A percentile compares a stretch with the other conserved stretches of the same genome.
These are phyloP conservation scores for Solanum arcanum DNA, from an alignment of 257 asterid genomes.

Conservation along the genomic window DNA sequence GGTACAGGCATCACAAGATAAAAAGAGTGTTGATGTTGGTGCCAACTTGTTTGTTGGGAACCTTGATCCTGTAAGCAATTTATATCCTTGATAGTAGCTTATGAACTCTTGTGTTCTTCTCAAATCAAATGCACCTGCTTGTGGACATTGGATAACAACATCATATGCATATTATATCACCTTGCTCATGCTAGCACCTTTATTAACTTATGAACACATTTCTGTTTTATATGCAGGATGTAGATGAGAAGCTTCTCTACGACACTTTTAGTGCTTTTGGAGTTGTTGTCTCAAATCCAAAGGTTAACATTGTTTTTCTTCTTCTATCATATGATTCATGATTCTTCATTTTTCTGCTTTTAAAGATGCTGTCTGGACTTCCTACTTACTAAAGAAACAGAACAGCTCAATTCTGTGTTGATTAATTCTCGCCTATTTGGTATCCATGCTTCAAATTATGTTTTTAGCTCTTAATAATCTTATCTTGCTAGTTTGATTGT, in stretches of 20 bases:
- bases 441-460: background rate
- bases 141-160: background rate
- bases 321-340: background rate
- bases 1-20: slow-evolving; percentile 88
- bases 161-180: background rate
- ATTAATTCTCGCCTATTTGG: background rate
- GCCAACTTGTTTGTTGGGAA: slow-evolving; percentile 95
- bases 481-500: background rate
- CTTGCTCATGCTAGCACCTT: background rate
- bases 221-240: slow-evolving; percentile 58
- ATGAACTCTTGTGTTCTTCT: background rate
- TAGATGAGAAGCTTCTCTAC: slow-evolving; percentile 91
- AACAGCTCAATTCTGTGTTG: background rate
- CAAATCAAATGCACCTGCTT: background rate
- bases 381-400: background rate
- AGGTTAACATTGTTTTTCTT: slow-evolving; percentile 34
- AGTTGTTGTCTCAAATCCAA: slow-evolving; percentile 87
- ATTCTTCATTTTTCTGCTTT: background rate
- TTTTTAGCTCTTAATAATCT: background rate
- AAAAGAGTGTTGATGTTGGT: slow-evolving; percentile 93
- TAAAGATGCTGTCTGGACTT: background rate
- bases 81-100: background rate
- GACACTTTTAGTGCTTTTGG: slow-evolving; percentile 96
- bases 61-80: slow-evolving; percentile 83
- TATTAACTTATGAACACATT: background rate